A percentile compares a stretch with the other conserved stretches of the same genome.
Conservation (phyloP, 139 green algal species). For the Dunaliella primolecta region DNA sequence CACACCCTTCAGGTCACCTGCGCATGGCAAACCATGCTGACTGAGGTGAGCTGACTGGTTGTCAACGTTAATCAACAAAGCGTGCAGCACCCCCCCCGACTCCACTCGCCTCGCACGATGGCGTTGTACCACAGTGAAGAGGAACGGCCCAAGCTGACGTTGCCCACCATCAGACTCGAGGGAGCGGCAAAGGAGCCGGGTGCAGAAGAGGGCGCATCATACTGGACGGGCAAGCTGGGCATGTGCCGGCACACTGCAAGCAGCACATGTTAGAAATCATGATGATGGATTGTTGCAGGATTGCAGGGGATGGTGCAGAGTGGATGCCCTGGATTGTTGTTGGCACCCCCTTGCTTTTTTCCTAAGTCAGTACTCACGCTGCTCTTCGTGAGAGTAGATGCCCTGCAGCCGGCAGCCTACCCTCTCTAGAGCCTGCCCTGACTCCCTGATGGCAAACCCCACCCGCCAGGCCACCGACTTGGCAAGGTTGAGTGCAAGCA, state of each 20-base stretch:
- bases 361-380: constrained; percentile 73
- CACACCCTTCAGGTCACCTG: constrained; percentile 84
- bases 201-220: constrained; percentile 54
- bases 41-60: not conserved
- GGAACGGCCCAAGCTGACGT: constrained; percentile 77
- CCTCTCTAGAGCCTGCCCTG: constrained; percentile 87
- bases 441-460: constrained; percentile 85
- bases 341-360: too few relatives aligned
- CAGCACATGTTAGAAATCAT: too few relatives aligned
- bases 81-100: too few relatives aligned
- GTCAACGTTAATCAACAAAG: too few relatives aligned
- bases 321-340: too few relatives aligned
- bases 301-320: too few relatives aligned
- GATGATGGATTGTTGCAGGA: too few relatives aligned
- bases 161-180: constrained; percentile 77
- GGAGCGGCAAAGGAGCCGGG: constrained; percentile 82
- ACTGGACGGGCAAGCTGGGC: constrained; percentile 27
- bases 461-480: constrained; percentile 39
- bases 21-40: too few relatives aligned
- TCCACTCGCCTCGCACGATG: constrained; percentile 76
- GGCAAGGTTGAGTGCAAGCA: constrained; percentile 23
- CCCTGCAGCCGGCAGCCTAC: constrained; percentile 83
- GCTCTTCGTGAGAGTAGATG: constrained; percentile 81
- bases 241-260: constrained; percentile 38
- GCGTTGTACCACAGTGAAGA: constrained; percentile 90